A percentile compares a stretch with the other conserved stretches of the same genome.
phyloP scores from a whole-genome alignment of 2,329 filamentous ascomycete genomes.

The Elsinoe perseae region DNA sequence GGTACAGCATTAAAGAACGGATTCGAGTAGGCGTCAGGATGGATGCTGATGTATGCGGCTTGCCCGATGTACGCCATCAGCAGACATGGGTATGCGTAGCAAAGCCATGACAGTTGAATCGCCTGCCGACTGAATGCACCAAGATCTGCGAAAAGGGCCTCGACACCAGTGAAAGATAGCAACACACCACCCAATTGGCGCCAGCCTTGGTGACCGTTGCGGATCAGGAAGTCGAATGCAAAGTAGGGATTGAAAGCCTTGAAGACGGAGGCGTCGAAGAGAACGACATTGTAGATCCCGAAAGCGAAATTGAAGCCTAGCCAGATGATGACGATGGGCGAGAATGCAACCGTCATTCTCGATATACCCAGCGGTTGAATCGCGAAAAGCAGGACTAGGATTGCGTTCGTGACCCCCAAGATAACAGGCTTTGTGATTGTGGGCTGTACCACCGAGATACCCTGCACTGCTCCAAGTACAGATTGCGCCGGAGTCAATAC shows the following conservation, averaged over 20 bases:
- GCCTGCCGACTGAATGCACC: conserved; percentile 62
- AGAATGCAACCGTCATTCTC: conserved; percentile 53
- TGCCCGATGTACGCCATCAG: conserved; percentile 63
- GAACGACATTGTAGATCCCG: conserved; percentile 52
- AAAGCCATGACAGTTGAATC: conserved; percentile 66
- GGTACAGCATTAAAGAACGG: conserved; percentile 67
- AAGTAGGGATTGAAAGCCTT: conserved; percentile 50
- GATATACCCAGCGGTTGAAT: conserved; percentile 59
- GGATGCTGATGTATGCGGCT: conserved; percentile 59
- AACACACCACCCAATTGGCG: conserved; percentile 58
- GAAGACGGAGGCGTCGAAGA: conserved; percentile 43
- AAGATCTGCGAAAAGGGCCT: conserved; percentile 69
- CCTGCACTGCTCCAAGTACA: conserved; percentile 61
- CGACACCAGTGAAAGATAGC: conserved; percentile 69
- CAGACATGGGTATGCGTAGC: conserved; percentile 53
- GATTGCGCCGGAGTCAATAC: conserved; percentile 63
- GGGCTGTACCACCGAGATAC: conserved; percentile 50
- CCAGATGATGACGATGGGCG: conserved; percentile 61
- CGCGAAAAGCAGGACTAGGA: conserved; percentile 55
- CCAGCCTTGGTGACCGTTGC: conserved; percentile 56
- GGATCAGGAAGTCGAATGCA: conserved; percentile 53
- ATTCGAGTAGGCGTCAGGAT: conserved; percentile 57
- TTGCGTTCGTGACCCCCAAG: conserved; percentile 56
- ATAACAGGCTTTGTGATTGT: conserved; percentile 51
- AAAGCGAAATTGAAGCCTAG: conserved; percentile 55